Evolutionary conservation across 1,139 yeast genomes (phyloP).

Genomic region (Pichia sp.): DNA sequence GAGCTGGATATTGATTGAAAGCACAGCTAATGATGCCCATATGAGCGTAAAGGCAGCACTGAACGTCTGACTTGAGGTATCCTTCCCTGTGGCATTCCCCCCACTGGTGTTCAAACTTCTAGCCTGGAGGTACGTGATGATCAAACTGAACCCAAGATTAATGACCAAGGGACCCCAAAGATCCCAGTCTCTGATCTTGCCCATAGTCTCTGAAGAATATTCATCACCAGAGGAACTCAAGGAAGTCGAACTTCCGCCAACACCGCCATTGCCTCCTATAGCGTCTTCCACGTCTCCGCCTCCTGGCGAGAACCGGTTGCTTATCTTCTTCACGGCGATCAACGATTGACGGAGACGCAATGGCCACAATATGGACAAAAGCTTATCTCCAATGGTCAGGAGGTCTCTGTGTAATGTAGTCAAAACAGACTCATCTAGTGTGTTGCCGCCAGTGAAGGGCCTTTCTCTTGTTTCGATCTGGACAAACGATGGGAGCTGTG

Average conservation of each 20-base stretch:
- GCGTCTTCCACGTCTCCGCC: slow-evolving; percentile 35
- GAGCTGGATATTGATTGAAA: slow-evolving; percentile 66
- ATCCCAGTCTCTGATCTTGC: slow-evolving; percentile 67
- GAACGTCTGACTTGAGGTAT: slow-evolving; percentile 44
- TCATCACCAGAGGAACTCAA: slow-evolving; percentile 19
- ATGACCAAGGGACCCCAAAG: slow-evolving; percentile 86
- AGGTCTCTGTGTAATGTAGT: slow-evolving; percentile 67
- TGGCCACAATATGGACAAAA: slow-evolving; percentile 74
- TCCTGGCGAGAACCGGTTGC: slow-evolving; percentile 25
- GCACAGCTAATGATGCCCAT: slow-evolving; percentile 53
- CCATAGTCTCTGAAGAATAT: slow-evolving; percentile 32
- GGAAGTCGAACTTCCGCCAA: neutral
- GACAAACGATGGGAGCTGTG: slow-evolving; percentile 34
- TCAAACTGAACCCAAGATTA: slow-evolving; percentile 59
- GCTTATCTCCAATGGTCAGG: slow-evolving; percentile 57
- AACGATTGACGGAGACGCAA: slow-evolving; percentile 30
- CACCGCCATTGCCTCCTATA: slow-evolving; percentile 23
- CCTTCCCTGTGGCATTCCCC: slow-evolving; percentile 7
- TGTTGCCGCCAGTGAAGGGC: slow-evolving; percentile 78
- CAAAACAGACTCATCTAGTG: slow-evolving; percentile 77
- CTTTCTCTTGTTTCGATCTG: slow-evolving; percentile 56
- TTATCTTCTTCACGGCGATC: slow-evolving; percentile 29
- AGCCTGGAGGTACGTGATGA: slow-evolving; percentile 40
- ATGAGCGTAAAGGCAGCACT: slow-evolving; percentile 60
- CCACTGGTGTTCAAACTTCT: slow-evolving; percentile 22